Evolutionary conservation across 331 rosid species (phyloP), one percentile per base, ranked within the genome.

Genomic region (Prunus yedoensis): DNA sequence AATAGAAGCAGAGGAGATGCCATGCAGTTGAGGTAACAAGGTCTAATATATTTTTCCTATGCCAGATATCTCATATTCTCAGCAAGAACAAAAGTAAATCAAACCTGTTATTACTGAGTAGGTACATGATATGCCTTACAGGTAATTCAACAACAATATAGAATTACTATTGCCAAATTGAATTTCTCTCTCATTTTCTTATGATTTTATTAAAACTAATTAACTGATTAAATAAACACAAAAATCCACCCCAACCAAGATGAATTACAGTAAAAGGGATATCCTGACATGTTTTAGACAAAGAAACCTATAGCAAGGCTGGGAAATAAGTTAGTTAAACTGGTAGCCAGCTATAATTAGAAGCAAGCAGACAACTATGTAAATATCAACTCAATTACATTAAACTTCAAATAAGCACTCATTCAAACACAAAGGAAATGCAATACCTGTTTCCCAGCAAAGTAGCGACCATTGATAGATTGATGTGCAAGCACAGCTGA

Each of bases 361-460:
- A 64, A 52, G 20, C 17, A 69, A 51, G 10, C 18, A 10, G 9
- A 28, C 28, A 69, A 49, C 30, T 51, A 3, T 13, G 14, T 2
- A 59, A 16, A 25, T 15, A 64, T 64, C 69, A 38, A 38, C 38
- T 64, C 69, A 18, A 38, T 64, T 64, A 64, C 46, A 64, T 64
- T 64, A 59, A 59, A 23, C 64, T 23, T 59, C 65, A 25, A 59
- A 30, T 58, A 4, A 50, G 23, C 61, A 52, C 41, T 35, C 10
- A 23, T 25, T 18, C 15, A 20, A 71, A 60, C 23, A 23, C 50
- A 16, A 58, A 62, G 54, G 56, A 61, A 68, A 63, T 58, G 45
- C 6, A 73, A 74, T 86, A 91, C 97, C 98, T 90, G 94, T 77
- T 86, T 94, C 66, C 94, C 98, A 66, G 96, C 97, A 79, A 90